These are phyloP conservation scores for Boletus edulis DNA, from an alignment of 768 basidiomycete species.

Conservation along the genomic window DNA sequence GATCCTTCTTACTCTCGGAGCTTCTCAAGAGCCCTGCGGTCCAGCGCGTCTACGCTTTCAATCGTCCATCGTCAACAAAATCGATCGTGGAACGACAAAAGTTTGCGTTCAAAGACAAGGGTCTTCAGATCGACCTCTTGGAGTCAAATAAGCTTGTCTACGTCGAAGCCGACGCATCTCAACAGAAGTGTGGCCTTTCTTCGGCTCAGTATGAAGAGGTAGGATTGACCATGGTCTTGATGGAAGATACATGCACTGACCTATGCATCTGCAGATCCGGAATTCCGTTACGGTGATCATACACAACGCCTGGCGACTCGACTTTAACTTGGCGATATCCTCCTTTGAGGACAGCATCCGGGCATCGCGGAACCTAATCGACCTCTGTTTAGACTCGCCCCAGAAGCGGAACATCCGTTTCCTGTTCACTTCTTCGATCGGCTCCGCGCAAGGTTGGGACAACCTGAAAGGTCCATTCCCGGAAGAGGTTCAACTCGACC, in stretches of 20 bases:
- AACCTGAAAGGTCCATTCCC: slow-evolving; percentile 30
- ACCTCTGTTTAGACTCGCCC: slow-evolving; percentile 14
- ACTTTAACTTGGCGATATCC: slow-evolving; percentile 38
- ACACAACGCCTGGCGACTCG: slow-evolving; percentile 40
- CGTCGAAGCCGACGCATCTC: slow-evolving; percentile 37
- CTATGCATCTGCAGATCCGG: slow-evolving; percentile 9
- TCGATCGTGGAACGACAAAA: slow-evolving; percentile 27
- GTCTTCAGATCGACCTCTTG: slow-evolving; percentile 31
- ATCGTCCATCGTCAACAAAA: slow-evolving; percentile 20
- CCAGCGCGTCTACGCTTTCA: slow-evolving; percentile 34
- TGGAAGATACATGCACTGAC: neutral
- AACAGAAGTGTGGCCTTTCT: slow-evolving; percentile 30
- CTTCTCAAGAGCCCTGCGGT: slow-evolving; percentile 27
- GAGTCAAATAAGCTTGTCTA: slow-evolving; percentile 33
- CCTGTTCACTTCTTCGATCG: slow-evolving; percentile 28
- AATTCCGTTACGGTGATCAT: slow-evolving; percentile 31
- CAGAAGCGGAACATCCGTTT: slow-evolving; percentile 10
- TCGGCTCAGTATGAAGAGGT: slow-evolving; percentile 30
- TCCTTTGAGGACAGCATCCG: slow-evolving; percentile 39
- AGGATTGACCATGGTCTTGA: neutral
- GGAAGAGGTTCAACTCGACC: slow-evolving; percentile 33
- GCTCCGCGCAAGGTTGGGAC: slow-evolving; percentile 23
- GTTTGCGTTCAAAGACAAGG: slow-evolving; percentile 36
- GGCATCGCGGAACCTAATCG: slow-evolving; percentile 32
- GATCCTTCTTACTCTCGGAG: slow-evolving; percentile 35